Conservation (phyloP, 2,329 filamentous ascomycete species). For the Akanthomyces uredinophilus region DNA sequence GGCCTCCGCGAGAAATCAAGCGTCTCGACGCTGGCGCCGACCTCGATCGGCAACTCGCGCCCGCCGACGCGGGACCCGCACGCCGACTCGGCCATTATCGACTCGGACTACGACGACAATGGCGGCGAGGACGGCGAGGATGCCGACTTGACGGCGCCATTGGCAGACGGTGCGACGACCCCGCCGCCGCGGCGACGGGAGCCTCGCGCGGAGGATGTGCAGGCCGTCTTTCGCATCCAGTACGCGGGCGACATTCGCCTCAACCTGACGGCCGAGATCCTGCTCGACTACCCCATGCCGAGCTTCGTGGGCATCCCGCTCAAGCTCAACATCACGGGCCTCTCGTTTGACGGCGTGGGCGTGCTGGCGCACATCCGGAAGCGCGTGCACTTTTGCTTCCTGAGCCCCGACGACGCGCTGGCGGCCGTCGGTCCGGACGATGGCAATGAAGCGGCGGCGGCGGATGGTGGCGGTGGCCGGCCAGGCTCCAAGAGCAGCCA, state of each 20-base stretch:
- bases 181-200: conserved; percentile 57
- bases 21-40: conserved; percentile 57
- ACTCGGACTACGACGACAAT: conserved; percentile 31
- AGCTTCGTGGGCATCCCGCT: conserved; percentile 95
- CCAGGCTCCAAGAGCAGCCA: neutral
- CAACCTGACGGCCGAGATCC: conserved; percentile 86
- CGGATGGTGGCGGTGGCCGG: conserved; percentile 14
- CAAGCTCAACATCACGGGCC: conserved; percentile 87
- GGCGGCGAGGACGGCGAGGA: conserved; percentile 23
- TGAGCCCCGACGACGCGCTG: conserved; percentile 85
- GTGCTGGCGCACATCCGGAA: conserved; percentile 88
- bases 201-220: conserved; percentile 77
- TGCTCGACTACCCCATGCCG: conserved; percentile 97
- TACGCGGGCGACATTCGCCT: conserved; percentile 86
- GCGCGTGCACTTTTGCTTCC: conserved; percentile 86
- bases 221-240: conserved; percentile 84
- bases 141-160: conserved; percentile 15
- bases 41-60: conserved; percentile 47
- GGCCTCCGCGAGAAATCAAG: conserved; percentile 54
- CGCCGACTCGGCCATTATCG: conserved; percentile 33
- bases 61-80: conserved; percentile 52
- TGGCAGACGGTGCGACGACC: conserved; percentile 9
- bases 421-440: conserved; percentile 57
- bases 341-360: conserved; percentile 92
- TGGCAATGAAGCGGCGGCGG: conserved; percentile 23